Evolutionary conservation across 306 rosid genomes (phyloP).

Genomic region (Pterocarpus santalinus): DNA sequence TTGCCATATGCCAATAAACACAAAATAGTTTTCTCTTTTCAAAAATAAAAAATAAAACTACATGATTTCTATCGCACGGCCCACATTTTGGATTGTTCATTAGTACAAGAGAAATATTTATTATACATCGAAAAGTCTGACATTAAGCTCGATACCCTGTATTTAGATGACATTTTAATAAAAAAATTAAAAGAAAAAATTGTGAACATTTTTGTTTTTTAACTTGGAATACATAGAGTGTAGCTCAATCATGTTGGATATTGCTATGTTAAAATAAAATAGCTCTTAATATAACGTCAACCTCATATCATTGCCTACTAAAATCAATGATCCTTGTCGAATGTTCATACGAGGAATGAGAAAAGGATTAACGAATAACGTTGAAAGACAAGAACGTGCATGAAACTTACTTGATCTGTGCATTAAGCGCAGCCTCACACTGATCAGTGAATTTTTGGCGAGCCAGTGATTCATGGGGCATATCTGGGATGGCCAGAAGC

Average conservation of each 20-base stretch:
- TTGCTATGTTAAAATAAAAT: too few species aligned
- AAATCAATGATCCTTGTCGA: neutral
- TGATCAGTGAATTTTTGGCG: slow-evolving; percentile 47
- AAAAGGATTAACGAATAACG: neutral
- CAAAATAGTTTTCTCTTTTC: neutral
- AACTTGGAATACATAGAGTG: too few species aligned
- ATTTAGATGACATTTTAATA: too few species aligned
- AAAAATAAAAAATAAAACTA: neutral
- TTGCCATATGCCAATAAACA: neutral
- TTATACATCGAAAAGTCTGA: too few species aligned
- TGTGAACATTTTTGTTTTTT: too few species aligned
- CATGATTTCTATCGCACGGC: neutral
- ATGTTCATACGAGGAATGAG: neutral
- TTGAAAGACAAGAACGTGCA: neutral
- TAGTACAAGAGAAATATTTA: neutral
- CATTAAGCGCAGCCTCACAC: slow-evolving; percentile 52
- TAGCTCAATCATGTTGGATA: too few species aligned
- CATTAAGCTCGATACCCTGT: too few species aligned
- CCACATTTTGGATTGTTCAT: neutral
- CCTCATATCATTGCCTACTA: too few species aligned
- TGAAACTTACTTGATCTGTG: slow-evolving; percentile 57
- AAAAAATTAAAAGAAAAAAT: too few species aligned
- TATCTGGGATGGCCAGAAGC: slow-evolving; percentile 46
- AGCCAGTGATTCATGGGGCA: slow-evolving; percentile 52
- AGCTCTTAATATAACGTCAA: too few species aligned